Evolutionary conservation across 148 eudicot species (phyloP), one percentile per base, ranked within the genome.

Genomic region (Rhododendron henanense): DNA sequence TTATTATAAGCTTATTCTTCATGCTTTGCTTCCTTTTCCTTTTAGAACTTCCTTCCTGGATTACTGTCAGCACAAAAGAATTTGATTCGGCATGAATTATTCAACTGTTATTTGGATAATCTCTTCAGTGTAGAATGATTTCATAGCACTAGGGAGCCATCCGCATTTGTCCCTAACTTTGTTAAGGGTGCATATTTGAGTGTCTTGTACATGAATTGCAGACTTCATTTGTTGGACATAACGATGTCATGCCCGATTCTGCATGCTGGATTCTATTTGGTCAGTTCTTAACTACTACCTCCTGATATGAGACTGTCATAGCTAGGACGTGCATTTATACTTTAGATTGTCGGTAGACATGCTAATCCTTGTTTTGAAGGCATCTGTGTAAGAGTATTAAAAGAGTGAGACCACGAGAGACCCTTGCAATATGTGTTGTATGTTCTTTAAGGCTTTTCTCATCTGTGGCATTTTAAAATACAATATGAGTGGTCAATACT

Each of bases 151-250:
- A 79, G 81, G 81, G 59, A 84, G 44, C 47, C 47, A 33, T 78
- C 53, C 78, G 28, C 57, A 50, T 37, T 85, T 91, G 82, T 77
- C 88, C 89, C 88, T 86, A 87, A 86, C 78, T 83, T 79, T 82
- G 86, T 86, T 83, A 87, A 77, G 88, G 92, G 88, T 84, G 82
- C 87, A 84, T 53, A 71, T 85, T 91, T 92, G 86, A 90, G 94
- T 92, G 86, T 79, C 78, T 86, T 87, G 85, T 89, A 86, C 88
- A 57, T 89, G 90, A 88, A 90, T 92, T 89, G 89, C 91, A 89
- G 92, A 90, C 89, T 16, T 85, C 61, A 31, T 84, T 41, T 87
- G 85, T 84, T 73, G 87, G 57, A 75, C 83, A 79, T 88, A 86
- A 87, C 85, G 88, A 82, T 83, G 84, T 81, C 87, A 75, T 90